Conservation (phyloP, 2,329 filamentous ascomycete genomes). For the Colletotrichum sp. region DNA sequence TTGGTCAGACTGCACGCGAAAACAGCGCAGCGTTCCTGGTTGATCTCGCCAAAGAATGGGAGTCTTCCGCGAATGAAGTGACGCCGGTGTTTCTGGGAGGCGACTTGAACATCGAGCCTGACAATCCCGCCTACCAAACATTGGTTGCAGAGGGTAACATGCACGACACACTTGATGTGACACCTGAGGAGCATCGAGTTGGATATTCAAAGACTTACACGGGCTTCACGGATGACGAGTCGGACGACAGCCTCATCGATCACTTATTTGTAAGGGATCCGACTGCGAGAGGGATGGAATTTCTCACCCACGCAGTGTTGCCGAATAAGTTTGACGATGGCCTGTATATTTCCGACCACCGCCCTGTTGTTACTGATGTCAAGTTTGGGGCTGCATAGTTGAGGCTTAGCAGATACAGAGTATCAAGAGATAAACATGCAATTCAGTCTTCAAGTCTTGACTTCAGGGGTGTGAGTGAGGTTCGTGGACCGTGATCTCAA, state of each 20-base stretch:
- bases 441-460: neutral
- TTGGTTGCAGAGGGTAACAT: constrained; percentile 26
- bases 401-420: fast-evolving
- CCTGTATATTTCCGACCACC: constrained; percentile 36
- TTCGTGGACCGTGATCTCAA: neutral
- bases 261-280: constrained; percentile 35
- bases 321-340: constrained; percentile 30
- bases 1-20: constrained; percentile 43
- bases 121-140: constrained; percentile 28
- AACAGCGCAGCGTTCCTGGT: constrained; percentile 45
- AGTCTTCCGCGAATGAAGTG: neutral
- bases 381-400: neutral
- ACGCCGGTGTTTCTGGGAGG: constrained; percentile 35
- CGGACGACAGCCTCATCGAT: constrained; percentile 27
- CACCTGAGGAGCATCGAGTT: constrained; percentile 25
- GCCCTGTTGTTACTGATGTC: constrained; percentile 34
- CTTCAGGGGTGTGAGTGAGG: neutral
- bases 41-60: constrained; percentile 31
- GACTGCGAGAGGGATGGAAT: constrained; percentile 20
- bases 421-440: neutral
- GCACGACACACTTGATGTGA: constrained; percentile 28
- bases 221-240: constrained; percentile 27
- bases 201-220: constrained; percentile 35
- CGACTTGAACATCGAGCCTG: constrained; percentile 34
- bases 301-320: constrained; percentile 29